These are phyloP conservation scores for Pyrus pyrifolia DNA, from an alignment of 306 rosid genomes.

Conservation along the genomic window DNA sequence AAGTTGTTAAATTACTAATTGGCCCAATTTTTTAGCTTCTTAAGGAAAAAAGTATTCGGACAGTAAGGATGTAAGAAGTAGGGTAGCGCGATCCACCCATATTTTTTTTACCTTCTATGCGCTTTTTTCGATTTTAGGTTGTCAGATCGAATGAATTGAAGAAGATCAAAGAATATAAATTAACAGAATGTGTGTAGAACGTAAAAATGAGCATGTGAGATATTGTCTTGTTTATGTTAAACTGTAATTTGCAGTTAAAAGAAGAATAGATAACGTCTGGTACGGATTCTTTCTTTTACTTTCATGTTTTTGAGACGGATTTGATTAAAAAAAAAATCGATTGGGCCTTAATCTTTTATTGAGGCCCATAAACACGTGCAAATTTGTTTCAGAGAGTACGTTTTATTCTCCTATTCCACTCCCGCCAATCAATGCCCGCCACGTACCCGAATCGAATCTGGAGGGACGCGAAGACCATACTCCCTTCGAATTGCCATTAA, in stretches of 20 bases:
- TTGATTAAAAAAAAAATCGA: neutral
- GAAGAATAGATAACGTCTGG: too few relatives aligned
- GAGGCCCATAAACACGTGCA: neutral
- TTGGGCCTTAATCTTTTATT: neutral
- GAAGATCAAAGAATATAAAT: too few relatives aligned
- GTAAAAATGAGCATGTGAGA: too few relatives aligned
- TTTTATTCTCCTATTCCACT: neutral
- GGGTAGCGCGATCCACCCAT: too few relatives aligned
- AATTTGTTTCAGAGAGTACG: neutral
- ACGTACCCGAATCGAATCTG: neutral
- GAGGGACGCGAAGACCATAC: neutral
- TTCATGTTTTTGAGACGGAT: neutral
- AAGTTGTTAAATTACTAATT: neutral
- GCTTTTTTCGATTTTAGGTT: too few relatives aligned
- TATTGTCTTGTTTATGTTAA: neutral
- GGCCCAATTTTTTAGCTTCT: neutral
- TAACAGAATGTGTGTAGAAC: too few relatives aligned
- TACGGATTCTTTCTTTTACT: too few relatives aligned
- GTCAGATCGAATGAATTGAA: too few relatives aligned
- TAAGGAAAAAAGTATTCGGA: neutral
- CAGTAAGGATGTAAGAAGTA: neutral
- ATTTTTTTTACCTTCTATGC: too few relatives aligned
- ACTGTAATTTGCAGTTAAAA: too few relatives aligned
- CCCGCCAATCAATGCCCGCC: neutral
- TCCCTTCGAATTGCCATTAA: neutral